Evolutionary conservation across 2,329 filamentous ascomycete genomes (phyloP).

Genomic region (Neurospora crassa): DNA sequence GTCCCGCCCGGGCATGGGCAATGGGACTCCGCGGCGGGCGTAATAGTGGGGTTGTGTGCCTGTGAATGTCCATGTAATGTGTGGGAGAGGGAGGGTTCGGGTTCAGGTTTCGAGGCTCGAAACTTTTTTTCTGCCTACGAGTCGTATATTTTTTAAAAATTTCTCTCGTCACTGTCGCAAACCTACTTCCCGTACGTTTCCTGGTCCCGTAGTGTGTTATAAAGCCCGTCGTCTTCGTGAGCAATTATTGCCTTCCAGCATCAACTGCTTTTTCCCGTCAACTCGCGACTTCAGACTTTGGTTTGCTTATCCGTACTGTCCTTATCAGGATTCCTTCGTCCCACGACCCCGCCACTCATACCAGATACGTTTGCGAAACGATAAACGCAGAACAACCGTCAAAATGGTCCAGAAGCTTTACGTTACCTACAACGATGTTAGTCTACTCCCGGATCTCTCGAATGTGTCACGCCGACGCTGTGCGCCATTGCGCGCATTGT

Average conservation of each 20-base stretch:
- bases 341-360: background rate
- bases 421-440: constrained; percentile 85
- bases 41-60: background rate
- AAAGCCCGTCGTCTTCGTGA: background rate
- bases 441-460: constrained; percentile 21
- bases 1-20: background rate
- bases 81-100: background rate
- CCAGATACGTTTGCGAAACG: background rate
- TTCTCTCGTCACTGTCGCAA: background rate
- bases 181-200: background rate
- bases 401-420: constrained; percentile 80
- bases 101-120: background rate
- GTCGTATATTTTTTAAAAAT: background rate
- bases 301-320: background rate
- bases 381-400: constrained; percentile 14
- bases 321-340: background rate
- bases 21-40: background rate
- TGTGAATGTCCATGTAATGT: background rate
- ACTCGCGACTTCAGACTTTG: background rate
- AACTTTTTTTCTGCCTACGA: background rate
- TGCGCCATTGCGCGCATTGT: background rate
- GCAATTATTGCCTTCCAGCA: background rate
- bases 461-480: background rate
- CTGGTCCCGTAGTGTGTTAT: background rate
- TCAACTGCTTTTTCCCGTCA: background rate